Conservation (phyloP, 2,329 filamentous ascomycete species). For the Lasiodiplodia sp. region DNA sequence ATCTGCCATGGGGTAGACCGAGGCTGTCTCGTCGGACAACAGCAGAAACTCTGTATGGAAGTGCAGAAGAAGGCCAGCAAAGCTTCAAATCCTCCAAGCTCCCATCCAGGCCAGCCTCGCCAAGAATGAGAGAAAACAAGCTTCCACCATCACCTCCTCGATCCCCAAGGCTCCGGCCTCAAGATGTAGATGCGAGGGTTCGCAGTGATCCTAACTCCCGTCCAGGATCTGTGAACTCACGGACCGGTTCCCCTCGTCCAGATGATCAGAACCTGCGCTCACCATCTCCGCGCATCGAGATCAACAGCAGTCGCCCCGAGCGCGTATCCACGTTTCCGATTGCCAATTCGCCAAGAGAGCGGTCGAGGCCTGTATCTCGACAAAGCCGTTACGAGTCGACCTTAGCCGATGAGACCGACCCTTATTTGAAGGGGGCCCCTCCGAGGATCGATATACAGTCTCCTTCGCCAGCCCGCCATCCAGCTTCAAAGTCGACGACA, state of each 20-base stretch:
- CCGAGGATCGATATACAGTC: slow-evolving; percentile 43
- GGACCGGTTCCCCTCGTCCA: slow-evolving; percentile 19
- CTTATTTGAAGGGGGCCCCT: slow-evolving; percentile 31
- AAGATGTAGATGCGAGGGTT: slow-evolving; percentile 37
- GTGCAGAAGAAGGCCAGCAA: slow-evolving; percentile 9
- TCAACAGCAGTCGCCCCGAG: neutral
- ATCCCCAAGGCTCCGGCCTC: slow-evolving; percentile 42
- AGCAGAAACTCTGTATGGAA: slow-evolving; percentile 29
- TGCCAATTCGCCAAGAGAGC: slow-evolving; percentile 32
- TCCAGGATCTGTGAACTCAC: slow-evolving; percentile 33
- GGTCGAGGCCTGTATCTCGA: slow-evolving; percentile 40
- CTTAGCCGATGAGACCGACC: slow-evolving; percentile 36
- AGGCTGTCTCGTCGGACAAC: slow-evolving; percentile 19
- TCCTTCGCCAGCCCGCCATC: slow-evolving; percentile 41
- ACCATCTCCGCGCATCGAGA: slow-evolving; percentile 20
- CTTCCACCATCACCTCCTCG: slow-evolving; percentile 36
- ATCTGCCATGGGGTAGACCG: slow-evolving; percentile 26
- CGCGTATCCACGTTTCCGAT: slow-evolving; percentile 16
- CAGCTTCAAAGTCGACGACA: slow-evolving; percentile 33
- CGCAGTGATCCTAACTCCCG: slow-evolving; percentile 36
- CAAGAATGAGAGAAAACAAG: slow-evolving; percentile 33
- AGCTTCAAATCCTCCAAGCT: slow-evolving; percentile 11
- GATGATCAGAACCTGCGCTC: slow-evolving; percentile 5
- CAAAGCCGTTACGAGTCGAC: slow-evolving; percentile 40
- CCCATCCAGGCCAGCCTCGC: slow-evolving; percentile 39